Evolutionary conservation across 1,284 basidiomycete genomes (phyloP).

Genomic region (Cutaneotrichosporon cavernicola): DNA sequence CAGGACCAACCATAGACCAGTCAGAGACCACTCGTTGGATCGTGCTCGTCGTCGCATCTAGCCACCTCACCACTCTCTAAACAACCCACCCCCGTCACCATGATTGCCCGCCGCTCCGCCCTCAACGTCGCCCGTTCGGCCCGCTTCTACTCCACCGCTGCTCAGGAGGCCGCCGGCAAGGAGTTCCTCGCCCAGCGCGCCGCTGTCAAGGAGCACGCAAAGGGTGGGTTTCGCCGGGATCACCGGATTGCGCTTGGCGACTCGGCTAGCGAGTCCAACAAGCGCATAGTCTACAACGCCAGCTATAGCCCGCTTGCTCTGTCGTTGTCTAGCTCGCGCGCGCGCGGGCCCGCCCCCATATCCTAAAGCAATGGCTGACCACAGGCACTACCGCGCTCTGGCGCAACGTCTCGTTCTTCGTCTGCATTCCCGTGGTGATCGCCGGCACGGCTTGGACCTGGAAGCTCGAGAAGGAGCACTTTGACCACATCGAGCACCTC

Average conservation of each 20-base stretch:
- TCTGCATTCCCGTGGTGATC: conserved; percentile 46
- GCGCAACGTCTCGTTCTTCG: conserved; percentile 49
- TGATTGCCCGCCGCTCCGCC: conserved; percentile 27
- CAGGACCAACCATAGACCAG: neutral
- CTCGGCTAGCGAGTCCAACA: neutral
- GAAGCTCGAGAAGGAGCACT: conserved; percentile 48
- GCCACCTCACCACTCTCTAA: conserved; percentile 18
- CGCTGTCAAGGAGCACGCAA: conserved; percentile 45
- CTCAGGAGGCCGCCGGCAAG: conserved; percentile 27
- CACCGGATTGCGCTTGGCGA: neutral
- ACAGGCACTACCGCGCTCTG: conserved; percentile 45
- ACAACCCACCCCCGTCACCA: neutral
- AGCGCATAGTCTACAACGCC: no score
- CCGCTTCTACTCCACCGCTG: conserved; percentile 24
- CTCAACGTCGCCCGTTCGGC: conserved; percentile 27
- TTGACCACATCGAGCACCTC: conserved; percentile 39
- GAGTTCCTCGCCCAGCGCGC: conserved; percentile 42
- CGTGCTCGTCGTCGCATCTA: conserved; percentile 8
- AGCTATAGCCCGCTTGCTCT: no score
- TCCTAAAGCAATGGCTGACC: neutral
- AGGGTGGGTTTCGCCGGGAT: conserved; percentile 31
- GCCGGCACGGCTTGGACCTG: conserved; percentile 43
- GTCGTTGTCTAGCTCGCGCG: neutral
- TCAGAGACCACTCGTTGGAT: neutral
- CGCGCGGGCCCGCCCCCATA: neutral